Conservation (phyloP, 2,329 filamentous ascomycete genomes). For the Trichoderma pleuroti region DNA sequence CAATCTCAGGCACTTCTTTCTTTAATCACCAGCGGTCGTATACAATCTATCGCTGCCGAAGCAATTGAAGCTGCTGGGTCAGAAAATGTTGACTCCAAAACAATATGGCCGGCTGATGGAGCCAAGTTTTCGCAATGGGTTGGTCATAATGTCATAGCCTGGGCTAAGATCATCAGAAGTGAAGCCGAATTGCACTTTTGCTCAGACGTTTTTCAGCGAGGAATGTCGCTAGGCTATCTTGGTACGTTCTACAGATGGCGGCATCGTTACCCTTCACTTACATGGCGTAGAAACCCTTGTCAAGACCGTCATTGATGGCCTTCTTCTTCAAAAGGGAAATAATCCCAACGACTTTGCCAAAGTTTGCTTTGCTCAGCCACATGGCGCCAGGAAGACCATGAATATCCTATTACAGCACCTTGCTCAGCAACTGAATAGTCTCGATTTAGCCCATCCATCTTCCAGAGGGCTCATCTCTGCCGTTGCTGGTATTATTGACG, state of each 20-base stretch:
- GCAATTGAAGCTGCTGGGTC: slow-evolving; percentile 49
- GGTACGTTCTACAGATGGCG: slow-evolving; percentile 44
- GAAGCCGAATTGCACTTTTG: slow-evolving; percentile 40
- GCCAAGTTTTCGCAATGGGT: slow-evolving; percentile 68
- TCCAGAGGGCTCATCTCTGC: slow-evolving; percentile 49
- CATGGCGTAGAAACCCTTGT: slow-evolving; percentile 40
- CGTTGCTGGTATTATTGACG: slow-evolving; percentile 54
- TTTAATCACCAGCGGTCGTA: slow-evolving; percentile 46
- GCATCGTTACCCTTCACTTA: slow-evolving; percentile 21
- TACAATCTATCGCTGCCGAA: slow-evolving; percentile 52
- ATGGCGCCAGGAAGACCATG: slow-evolving; percentile 28
- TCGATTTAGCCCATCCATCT: slow-evolving; percentile 32
- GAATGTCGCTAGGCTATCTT: slow-evolving; percentile 68
- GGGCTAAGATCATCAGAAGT: slow-evolving; percentile 31
- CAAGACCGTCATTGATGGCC: slow-evolving; percentile 33
- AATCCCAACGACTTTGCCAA: slow-evolving; percentile 28
- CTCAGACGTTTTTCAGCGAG: slow-evolving; percentile 52
- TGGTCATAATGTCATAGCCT: slow-evolving; percentile 57
- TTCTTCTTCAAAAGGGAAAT: slow-evolving; percentile 35
- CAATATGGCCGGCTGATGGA: slow-evolving; percentile 62
- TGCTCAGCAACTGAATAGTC: slow-evolving; percentile 40
- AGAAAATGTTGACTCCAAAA: slow-evolving; percentile 26
- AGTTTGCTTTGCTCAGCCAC: slow-evolving; percentile 30
- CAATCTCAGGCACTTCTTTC: slow-evolving; percentile 40
- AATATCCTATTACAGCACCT: slow-evolving; percentile 38